Conservation (phyloP, 352 stramenopile genomes). For the Plasmopara halstedii region DNA sequence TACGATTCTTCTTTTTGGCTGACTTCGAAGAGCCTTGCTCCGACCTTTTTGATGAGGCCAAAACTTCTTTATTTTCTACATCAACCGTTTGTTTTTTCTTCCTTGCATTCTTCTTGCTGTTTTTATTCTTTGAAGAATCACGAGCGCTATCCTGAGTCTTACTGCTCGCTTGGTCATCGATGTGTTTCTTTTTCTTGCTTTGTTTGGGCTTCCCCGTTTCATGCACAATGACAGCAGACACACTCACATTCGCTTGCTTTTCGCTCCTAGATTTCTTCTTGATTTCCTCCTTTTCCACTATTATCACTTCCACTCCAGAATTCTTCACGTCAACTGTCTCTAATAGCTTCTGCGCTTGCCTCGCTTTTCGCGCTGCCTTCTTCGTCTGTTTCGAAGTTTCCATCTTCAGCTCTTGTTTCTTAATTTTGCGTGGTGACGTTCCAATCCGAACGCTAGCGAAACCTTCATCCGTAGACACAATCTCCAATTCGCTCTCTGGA, state of each 20-base stretch:
- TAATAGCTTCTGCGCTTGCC: slow-evolving; percentile 18
- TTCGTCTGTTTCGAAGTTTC: slow-evolving; percentile 9
- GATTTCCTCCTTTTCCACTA: slow-evolving; percentile 3
- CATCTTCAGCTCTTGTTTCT: slow-evolving; percentile 8
- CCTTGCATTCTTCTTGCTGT: slow-evolving; percentile 7
- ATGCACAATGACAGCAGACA: not conserved
- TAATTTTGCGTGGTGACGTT: slow-evolving; percentile 6
- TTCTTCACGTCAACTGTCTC: slow-evolving; percentile 4
- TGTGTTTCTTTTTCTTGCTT: not conserved
- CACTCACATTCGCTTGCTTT: not conserved
- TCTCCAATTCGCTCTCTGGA: slow-evolving; percentile 33
- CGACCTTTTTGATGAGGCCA: slow-evolving; percentile 1
- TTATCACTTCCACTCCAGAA: not conserved
- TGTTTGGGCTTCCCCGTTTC: not conserved
- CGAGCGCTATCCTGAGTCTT: not conserved
- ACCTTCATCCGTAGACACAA: slow-evolving; percentile 24
- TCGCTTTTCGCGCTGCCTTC: slow-evolving; percentile 19
- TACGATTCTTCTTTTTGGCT: slow-evolving; percentile 6
- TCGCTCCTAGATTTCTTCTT: too few species aligned
- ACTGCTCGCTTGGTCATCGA: not conserved
- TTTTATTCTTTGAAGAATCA: slow-evolving; percentile 4
- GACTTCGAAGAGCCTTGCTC: too few species aligned
- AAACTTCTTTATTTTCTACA: slow-evolving; percentile 7
- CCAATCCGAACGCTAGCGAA: slow-evolving; percentile 7
- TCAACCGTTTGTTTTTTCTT: not conserved